Evolutionary conservation across 148 eudicot genomes (phyloP), one percentile per base, ranked within the genome.

Genomic region (Gaultheria prostrata): DNA sequence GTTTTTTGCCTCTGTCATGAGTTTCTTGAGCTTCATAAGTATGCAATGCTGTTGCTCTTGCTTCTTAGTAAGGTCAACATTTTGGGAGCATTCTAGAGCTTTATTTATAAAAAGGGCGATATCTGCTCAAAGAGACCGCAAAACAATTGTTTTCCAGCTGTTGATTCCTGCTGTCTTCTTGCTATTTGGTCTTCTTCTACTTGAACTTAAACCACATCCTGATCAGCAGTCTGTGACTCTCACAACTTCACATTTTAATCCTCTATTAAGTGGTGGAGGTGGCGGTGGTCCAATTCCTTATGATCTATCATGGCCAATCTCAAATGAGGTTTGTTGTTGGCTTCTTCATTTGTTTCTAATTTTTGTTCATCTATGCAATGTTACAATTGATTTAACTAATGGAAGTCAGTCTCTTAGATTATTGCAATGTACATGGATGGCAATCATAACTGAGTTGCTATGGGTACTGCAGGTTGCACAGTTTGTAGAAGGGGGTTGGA

Each of bases 231-330:
- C 98, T 81, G 43, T 97, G 33, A 91, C 88, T 53, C 90, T 97
- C 83, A 97, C 99, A 79, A 95, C 99, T 83, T 90, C 94, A 71
- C 49, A 92, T 82, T 97, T 97, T 80, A 97, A 97, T 90, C 98
- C 99, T 85, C 82, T 95, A 59, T 82, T 97, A 83, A 85, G 92
- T 85, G 98, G 98, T 82, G 94, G 93, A 51, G 99, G 98, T 83
- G 99, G 99, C 46, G 96, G 94, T 33, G 95, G 95, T 81, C 99
- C 99, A 32, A 93, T 97, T 85, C 99, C 99, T 76, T 97, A 88
- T 88, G 96, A 97, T 87, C 88, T 93, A 71, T 87, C 93, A 53
- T 86, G 82, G 86, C 92, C 90, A 51, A 92, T 97, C 57, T 87
- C 98, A 15, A 80, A 90, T 78, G 87, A 92, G 92, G 98, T 94